These are phyloP conservation scores for Trichoderma harzianum DNA, from an alignment of 2,329 filamentous ascomycete species.

Conservation along the genomic window DNA sequence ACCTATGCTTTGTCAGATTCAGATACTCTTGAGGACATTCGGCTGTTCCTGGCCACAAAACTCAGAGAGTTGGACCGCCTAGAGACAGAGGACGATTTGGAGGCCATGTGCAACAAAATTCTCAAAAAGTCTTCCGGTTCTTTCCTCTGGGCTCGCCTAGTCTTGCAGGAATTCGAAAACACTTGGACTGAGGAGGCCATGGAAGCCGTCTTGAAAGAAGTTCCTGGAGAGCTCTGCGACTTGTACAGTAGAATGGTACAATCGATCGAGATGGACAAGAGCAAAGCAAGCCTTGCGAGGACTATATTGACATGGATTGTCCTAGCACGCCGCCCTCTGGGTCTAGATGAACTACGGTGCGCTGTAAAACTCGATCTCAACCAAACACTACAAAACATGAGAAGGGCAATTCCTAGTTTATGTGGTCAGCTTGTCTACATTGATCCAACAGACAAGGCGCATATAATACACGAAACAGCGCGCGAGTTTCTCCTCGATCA, in stretches of 20 bases:
- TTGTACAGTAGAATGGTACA: not conserved
- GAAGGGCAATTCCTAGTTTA: not conserved
- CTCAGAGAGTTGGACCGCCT: not conserved
- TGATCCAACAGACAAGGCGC: not conserved
- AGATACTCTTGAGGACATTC: not conserved
- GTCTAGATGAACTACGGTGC: not conserved
- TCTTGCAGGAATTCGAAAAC: slow-evolving; percentile 12
- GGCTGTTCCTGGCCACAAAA: not conserved
- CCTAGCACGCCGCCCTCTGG: not conserved
- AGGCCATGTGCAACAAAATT: slow-evolving; percentile 2
- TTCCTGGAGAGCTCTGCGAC: not conserved
- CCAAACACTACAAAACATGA: not conserved
- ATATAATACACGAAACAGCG: not conserved
- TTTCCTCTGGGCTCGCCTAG: slow-evolving; percentile 5
- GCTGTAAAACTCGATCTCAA: slow-evolving; percentile 10
- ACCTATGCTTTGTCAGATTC: not conserved
- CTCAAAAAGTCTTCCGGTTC: slow-evolving; percentile 10
- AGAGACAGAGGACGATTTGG: not conserved
- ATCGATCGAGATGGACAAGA: not conserved
- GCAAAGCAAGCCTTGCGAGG: not conserved
- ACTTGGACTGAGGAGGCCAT: slow-evolving; percentile 8
- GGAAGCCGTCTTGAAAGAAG: not conserved
- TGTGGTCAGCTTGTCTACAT: slow-evolving; percentile 7
- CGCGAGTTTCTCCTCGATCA: slow-evolving; percentile 6
- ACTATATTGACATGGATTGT: slow-evolving; percentile 5